Base-by-base conservation (phyloP, 2,329 filamentous ascomycete species). In the Aspergillus aculeatus region DNA sequence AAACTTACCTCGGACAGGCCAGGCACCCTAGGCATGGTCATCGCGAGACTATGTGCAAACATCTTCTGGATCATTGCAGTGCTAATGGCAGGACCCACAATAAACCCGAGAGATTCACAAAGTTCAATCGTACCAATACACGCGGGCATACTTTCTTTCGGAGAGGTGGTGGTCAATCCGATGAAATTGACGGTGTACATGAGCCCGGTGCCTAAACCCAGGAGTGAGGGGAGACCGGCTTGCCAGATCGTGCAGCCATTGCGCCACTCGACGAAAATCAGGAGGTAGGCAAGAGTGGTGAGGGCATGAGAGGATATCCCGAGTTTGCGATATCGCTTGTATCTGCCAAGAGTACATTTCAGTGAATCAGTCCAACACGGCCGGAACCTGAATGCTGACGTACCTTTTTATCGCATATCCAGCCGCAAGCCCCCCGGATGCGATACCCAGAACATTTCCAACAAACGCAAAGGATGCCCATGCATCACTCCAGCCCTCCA, bases 121-220 rank as follows among this genome's bases (percentile, higher is more conserved):
- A 70, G 58, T 32, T 59, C 69, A 44, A 64, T 69, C 14, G 63
- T 58, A 5, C 62, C 59, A 7, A 70, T 60, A 5, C 59, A 62
- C 1, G 47, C 54, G 4, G 64, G n/a, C 4, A 63, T 51, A 5
- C 47, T 19, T 0, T 53, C 54, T 35, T 59, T 60, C 2, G 65
- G 62, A 5, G 56, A 58, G 23, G 29, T 55, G 4, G 62, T 38
- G 0, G 63, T 57, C 49, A 68, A 61, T 4, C 59, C 66, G 23
- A 67, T 56, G 50, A 70, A 70, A 24, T 67, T 56, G 9, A 64
- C 50, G 1, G 64, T 60, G 53, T 63, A 63, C 16, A 66, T 47
- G 24, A 68, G 49, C 1, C 67, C 67, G 10, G 62, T 14, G 10
- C 48, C 58, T 6, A 63, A 29, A 21, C 67, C 65, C 7, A 57